Conservation (phyloP, 768 basidiomycete genomes). For the Mycena galopus region DNA sequence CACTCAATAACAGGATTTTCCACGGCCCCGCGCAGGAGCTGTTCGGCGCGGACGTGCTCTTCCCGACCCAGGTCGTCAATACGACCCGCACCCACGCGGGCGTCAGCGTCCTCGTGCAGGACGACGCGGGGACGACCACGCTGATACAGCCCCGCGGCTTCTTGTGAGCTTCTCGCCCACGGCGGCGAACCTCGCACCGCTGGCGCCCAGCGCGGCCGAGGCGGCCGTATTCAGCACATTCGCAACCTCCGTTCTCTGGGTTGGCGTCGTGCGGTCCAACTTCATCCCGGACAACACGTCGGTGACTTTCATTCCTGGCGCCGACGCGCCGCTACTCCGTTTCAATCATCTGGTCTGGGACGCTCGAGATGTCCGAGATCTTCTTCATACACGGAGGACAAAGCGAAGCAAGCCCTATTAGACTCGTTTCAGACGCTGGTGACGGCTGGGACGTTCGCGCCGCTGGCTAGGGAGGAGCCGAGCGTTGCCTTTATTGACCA, state of each 20-base stretch:
- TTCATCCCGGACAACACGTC: conserved; percentile 1
- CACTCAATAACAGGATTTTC: not conserved
- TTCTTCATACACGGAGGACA: not conserved
- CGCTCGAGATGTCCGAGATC: not conserved
- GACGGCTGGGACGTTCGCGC: not conserved
- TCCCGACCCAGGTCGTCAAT: conserved; percentile 1
- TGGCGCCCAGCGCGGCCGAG: not conserved
- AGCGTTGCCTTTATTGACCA: not conserved
- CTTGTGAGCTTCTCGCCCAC: not conserved
- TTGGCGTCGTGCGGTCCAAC: not conserved
- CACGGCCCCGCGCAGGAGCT: conserved; percentile 3
- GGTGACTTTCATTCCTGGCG: not conserved
- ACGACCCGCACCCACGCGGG: not conserved
- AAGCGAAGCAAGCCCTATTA: not conserved
- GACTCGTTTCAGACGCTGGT: not conserved
- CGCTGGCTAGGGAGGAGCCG: not conserved
- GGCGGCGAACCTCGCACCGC: not conserved
- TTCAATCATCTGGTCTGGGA: not conserved
- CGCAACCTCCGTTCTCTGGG: not conserved
- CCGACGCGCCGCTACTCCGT: conserved; percentile 1
- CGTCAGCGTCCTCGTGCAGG: conserved; percentile 1
- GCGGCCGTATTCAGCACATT: not conserved
- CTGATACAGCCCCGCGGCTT: not conserved
- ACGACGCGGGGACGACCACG: not conserved
- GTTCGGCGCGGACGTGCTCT: not conserved